A percentile compares a stretch with the other conserved stretches of the same genome.
Conservation (phyloP, 148 eudicot genomes). For the Fallopia convolvulus region DNA sequence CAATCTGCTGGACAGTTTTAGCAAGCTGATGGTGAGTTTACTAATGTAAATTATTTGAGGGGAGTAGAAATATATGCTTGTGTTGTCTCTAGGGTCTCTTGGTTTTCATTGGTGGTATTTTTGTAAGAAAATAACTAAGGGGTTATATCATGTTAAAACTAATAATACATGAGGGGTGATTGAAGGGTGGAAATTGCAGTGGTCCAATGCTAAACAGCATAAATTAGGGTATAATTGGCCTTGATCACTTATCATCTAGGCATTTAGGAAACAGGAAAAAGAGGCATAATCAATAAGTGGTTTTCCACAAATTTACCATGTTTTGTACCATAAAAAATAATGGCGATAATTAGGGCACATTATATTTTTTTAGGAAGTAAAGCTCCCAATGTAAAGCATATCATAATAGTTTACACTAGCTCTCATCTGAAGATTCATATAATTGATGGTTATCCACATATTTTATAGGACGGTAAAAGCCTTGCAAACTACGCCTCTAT, state of each 20-base stretch:
- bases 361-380: neutral
- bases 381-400: neutral
- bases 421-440: neutral
- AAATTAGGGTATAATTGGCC: neutral
- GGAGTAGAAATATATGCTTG: neutral
- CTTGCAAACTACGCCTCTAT: neutral
- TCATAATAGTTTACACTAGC: neutral
- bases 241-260: neutral
- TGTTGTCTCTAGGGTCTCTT: neutral
- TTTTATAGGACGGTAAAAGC: neutral
- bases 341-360: neutral
- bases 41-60: neutral
- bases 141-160: neutral
- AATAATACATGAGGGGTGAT: neutral
- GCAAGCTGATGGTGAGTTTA: slow-evolving; percentile 2
- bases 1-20: neutral
- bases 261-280: neutral
- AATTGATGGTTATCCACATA: too few species aligned
- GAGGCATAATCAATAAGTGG: neutral
- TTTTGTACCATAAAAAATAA: neutral
- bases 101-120: neutral
- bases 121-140: neutral
- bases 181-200: neutral
- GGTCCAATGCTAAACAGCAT: neutral
- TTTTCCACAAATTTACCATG: neutral